These are phyloP conservation scores for Rubus idaeus DNA, from an alignment of 306 rosid species.

Conservation along the genomic window DNA sequence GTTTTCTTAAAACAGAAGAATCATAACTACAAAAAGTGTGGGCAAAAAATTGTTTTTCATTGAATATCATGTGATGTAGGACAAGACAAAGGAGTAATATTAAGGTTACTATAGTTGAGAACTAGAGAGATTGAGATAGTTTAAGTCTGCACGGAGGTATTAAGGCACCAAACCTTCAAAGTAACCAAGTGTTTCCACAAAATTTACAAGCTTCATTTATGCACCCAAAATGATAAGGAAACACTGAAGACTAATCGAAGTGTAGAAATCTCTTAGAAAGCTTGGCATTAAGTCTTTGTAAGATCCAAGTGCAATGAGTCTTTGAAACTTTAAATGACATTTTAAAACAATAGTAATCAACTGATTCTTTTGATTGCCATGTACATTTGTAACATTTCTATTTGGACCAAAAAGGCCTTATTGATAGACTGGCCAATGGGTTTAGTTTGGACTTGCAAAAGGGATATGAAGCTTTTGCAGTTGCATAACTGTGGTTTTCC, in stretches of 20 bases:
- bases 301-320: no score
- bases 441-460: no score
- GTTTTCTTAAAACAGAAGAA: not conserved
- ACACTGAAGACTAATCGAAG: not conserved
- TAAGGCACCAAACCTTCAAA: no score
- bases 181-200: not conserved
- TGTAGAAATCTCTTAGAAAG: no score
- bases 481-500: no score
- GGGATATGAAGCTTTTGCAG: no score
- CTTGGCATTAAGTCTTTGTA: no score
- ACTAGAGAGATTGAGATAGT: not conserved
- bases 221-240: not conserved
- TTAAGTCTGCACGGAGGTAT: not conserved
- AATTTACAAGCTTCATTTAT: not conserved
- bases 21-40: not conserved
- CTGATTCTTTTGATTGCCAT: not conserved
- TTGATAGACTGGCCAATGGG: not conserved
- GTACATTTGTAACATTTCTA: not conserved
- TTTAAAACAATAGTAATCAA: no score
- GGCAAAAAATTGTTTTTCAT: not conserved
- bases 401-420: not conserved
- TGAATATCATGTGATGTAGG: not conserved
- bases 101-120: not conserved
- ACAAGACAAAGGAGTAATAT: not conserved
- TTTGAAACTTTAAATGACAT: no score